Conservation (phyloP, 1,284 basidiomycete species). For the Ganoderma sinense region DNA sequence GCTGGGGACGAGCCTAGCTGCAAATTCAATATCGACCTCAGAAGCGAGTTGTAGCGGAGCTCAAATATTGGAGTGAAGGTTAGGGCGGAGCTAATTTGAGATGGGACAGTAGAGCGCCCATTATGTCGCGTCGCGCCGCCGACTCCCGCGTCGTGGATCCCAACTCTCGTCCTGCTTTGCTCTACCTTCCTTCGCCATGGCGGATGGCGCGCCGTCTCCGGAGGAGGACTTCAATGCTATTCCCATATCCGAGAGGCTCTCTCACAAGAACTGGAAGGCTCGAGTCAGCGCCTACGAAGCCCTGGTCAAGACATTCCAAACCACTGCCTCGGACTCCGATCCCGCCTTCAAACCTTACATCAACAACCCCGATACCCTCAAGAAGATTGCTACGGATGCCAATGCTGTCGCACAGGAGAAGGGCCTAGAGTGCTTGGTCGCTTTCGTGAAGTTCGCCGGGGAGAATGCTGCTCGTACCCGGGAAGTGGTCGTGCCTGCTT, state of each 20-base stretch:
- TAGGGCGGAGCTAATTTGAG: constrained; percentile 16
- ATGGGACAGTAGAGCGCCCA: constrained; percentile 15
- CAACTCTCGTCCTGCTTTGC: constrained; percentile 24
- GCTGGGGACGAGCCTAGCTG: too few species aligned
- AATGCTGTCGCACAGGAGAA: constrained; percentile 99
- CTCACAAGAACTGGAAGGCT: constrained; percentile 99
- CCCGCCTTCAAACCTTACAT: constrained; percentile 93
- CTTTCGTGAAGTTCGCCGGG: constrained; percentile 91
- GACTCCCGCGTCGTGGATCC: constrained; percentile 20
- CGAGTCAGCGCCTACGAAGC: constrained; percentile 93
- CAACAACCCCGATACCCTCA: constrained; percentile 79
- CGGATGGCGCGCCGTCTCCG: constrained; percentile 84
- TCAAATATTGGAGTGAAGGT: background rate
- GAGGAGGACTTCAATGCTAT: constrained; percentile 94
- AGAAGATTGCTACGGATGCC: constrained; percentile 89
- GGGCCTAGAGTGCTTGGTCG: constrained; percentile 86
- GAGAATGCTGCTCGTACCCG: constrained; percentile 86
- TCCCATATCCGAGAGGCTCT: constrained; percentile 83
- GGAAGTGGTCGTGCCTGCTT: constrained; percentile 83
- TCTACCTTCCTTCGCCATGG: constrained; percentile 54
- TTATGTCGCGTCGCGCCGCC: constrained; percentile 26
- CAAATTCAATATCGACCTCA: too few species aligned
- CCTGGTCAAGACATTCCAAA: constrained; percentile 86
- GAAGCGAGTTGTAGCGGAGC: constrained; percentile 13
- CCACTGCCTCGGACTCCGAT: constrained; percentile 91